Evolutionary conservation across 2,329 filamentous ascomycete species (phyloP).

Genomic region (Colletotrichum lentis): DNA sequence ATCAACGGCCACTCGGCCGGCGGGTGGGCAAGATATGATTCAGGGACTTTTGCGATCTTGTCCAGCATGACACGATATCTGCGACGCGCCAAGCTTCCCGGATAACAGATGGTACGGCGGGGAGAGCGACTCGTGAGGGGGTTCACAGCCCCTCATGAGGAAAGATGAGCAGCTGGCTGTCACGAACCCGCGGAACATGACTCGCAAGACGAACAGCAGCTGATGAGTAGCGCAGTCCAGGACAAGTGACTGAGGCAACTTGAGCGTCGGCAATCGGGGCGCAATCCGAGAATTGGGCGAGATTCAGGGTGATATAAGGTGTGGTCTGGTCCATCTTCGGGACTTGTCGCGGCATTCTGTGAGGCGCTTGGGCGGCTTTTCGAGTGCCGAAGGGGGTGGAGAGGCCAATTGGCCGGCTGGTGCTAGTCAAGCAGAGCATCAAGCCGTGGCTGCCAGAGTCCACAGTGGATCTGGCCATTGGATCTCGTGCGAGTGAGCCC

Average conservation of each 20-base stretch:
- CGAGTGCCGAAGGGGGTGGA: conserved; percentile 37
- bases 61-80: conserved; percentile 27
- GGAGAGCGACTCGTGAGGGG: conserved; percentile 5
- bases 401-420: conserved; percentile 28
- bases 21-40: conserved; percentile 27
- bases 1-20: conserved; percentile 20
- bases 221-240: conserved; percentile 18
- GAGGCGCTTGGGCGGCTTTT: conserved; percentile 36
- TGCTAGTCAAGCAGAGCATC: conserved; percentile 36
- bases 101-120: conserved; percentile 11
- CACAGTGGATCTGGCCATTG: conserved; percentile 36
- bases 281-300: conserved; percentile 28
- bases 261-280: neutral
- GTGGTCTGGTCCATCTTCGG: conserved; percentile 36
- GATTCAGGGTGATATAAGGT: conserved; percentile 37
- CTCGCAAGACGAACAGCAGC: conserved; percentile 19
- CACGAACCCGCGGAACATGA: conserved; percentile 24
- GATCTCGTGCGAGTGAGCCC: conserved; percentile 36
- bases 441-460: conserved; percentile 28
- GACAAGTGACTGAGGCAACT: conserved; percentile 29
- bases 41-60: conserved; percentile 31
- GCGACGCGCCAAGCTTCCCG: conserved; percentile 22
- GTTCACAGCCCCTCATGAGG: conserved; percentile 15
- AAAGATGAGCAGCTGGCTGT: conserved; percentile 21
- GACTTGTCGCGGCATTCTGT: conserved; percentile 36